phyloP scores from a whole-genome alignment of 2,329 filamentous ascomycete species.

The Aspergillus ustus region DNA sequence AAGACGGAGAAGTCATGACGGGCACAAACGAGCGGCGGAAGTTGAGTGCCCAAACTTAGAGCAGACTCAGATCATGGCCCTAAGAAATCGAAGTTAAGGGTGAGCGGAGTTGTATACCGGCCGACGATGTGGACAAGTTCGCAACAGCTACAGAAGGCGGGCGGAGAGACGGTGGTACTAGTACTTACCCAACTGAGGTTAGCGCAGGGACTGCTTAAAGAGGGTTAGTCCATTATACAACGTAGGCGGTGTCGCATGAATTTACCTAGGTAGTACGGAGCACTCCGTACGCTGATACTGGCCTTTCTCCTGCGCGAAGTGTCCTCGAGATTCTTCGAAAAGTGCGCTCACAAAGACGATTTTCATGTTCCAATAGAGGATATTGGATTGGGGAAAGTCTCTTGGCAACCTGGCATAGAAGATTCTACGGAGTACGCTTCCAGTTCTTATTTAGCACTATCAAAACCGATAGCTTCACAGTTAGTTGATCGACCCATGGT shows the following conservation, averaged over 20 bases:
- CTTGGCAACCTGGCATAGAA: not conserved
- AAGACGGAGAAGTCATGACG: slow-evolving; percentile 40
- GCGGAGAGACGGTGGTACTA: slow-evolving; percentile 24
- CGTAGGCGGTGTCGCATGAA: not conserved
- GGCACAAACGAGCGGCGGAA: slow-evolving; percentile 25
- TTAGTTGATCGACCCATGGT: not conserved
- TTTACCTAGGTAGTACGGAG: too few species aligned
- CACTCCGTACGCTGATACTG: too few species aligned
- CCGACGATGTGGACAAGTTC: slow-evolving; percentile 17
- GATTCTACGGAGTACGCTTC: not conserved
- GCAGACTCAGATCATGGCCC: slow-evolving; percentile 27
- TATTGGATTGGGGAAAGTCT: not conserved
- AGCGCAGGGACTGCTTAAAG: slow-evolving; percentile 2
- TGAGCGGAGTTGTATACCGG: slow-evolving; percentile 7
- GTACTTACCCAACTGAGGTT: slow-evolving; percentile 20
- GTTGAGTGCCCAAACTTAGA: slow-evolving; percentile 21
- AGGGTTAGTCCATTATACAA: not conserved
- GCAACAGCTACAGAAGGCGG: slow-evolving; percentile 24
- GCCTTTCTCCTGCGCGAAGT: too few species aligned
- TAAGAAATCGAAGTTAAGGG: slow-evolving; percentile 3
- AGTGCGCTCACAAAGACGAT: not conserved
- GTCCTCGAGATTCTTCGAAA: not conserved
- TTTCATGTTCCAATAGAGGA: not conserved
- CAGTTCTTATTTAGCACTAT: not conserved
- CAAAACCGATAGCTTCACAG: not conserved